Evolutionary conservation across 179 eudicot species (phyloP).

Genomic region (Beta macrorhiza): DNA sequence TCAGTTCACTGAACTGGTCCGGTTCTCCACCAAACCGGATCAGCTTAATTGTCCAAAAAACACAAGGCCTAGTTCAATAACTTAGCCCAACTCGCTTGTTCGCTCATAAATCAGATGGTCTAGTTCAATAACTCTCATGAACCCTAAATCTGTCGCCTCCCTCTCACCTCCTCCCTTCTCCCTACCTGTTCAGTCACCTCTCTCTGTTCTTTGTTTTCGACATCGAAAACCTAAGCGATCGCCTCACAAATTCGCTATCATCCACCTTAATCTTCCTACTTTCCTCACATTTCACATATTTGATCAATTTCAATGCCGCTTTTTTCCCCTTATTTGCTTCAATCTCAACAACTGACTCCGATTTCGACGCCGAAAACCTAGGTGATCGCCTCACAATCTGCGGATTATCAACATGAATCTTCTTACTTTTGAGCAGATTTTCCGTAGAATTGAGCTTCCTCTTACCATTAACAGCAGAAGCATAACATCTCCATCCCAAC

Average conservation of each 20-base stretch:
- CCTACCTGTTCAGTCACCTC: too few species aligned
- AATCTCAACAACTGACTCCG: not conserved
- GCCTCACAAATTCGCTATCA: conserved; percentile 7
- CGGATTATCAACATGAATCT: too few species aligned
- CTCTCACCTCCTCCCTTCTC: too few species aligned
- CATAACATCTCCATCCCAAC: conserved; percentile 17
- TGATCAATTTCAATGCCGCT: not conserved
- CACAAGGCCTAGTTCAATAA: too few species aligned
- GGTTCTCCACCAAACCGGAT: too few species aligned
- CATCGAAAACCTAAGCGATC: conserved; percentile 7
- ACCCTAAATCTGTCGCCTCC: too few species aligned
- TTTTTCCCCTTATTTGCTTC: not conserved
- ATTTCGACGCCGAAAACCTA: conserved; percentile 20
- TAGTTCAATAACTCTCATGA: too few species aligned
- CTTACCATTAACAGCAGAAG: conserved; percentile 8
- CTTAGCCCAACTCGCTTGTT: too few species aligned
- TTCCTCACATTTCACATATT: not conserved
- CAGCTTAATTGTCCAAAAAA: too few species aligned
- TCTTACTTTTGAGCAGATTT: not conserved
- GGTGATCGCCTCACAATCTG: not conserved
- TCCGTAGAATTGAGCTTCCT: conserved; percentile 16
- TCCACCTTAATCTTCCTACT: not conserved
- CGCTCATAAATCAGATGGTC: too few species aligned
- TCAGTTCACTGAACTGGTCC: too few species aligned
- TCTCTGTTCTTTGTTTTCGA: not conserved